Percentiles rank a stretch among this genome's conserved stretches.
Conservation (phyloP, 495 filamentous ascomycete species). For the Penicillium subrubescens region DNA sequence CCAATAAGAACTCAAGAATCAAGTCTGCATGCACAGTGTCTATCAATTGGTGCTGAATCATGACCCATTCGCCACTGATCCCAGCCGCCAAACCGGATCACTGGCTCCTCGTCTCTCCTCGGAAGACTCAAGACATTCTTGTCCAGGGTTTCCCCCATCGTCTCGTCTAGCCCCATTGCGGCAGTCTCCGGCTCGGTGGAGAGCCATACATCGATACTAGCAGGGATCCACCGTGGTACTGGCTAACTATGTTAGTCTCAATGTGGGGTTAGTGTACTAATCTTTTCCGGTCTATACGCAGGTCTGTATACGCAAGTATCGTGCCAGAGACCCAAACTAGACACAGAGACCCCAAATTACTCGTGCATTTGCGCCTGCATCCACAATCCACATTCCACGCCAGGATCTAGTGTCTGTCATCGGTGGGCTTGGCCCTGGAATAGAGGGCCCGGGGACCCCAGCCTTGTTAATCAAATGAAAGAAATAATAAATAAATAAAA, state of each 20-base stretch:
- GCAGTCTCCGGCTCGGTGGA: constrained; percentile 2
- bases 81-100: neutral
- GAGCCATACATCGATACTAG: neutral
- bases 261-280: neutral
- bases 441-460: constrained; percentile 12
- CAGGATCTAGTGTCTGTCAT: constrained; percentile 14
- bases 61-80: neutral
- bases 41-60: neutral
- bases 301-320: neutral
- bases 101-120: neutral
- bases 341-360: neutral
- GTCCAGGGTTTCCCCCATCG: neutral
- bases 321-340: neutral
- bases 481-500: neutral
- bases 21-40: neutral
- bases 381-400: neutral
- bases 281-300: neutral
- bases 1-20: neutral
- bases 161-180: constrained; percentile 1
- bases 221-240: neutral
- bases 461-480: constrained; percentile 2
- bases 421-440: constrained; percentile 18
- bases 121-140: neutral
- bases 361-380: neutral
- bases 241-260: neutral